These are phyloP conservation scores for Cystobasidiopsis lactophilus DNA, from an alignment of 768 basidiomycete genomes.

Conservation along the genomic window DNA sequence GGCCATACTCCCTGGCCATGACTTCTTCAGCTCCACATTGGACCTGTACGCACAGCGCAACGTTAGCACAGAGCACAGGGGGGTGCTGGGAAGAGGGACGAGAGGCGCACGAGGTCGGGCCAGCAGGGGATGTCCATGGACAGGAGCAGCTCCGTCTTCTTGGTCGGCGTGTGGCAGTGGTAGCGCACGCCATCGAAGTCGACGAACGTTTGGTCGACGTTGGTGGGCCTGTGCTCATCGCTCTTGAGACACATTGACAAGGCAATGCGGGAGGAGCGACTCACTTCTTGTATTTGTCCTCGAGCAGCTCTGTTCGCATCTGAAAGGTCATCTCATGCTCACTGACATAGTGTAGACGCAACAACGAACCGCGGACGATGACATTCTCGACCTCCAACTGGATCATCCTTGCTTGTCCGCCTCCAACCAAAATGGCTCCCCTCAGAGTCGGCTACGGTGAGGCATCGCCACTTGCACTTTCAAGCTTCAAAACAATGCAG, in stretches of 20 bases:
- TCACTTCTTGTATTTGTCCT: slow-evolving; percentile 69
- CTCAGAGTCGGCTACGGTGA: neutral
- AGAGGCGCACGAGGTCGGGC: slow-evolving; percentile 48
- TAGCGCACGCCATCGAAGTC: slow-evolving; percentile 95
- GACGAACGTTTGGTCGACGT: slow-evolving; percentile 85
- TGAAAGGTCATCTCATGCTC: too few species aligned
- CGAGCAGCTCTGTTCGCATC: slow-evolving; percentile 41
- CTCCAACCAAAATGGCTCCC: neutral
- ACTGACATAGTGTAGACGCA: too few species aligned
- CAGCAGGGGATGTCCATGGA: slow-evolving; percentile 92
- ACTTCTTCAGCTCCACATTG: slow-evolving; percentile 59
- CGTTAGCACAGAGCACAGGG: neutral
- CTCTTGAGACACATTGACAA: too few species aligned
- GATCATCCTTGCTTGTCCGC: neutral
- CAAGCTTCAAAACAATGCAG: too few species aligned
- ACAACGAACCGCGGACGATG: too few species aligned
- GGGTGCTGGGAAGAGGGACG: neutral
- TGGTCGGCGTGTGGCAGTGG: slow-evolving; percentile 67
- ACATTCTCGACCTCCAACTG: too few species aligned
- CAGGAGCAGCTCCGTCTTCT: slow-evolving; percentile 52
- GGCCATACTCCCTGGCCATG: slow-evolving; percentile 60
- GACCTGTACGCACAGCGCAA: neutral
- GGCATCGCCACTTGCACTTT: too few species aligned
- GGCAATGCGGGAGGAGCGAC: slow-evolving; percentile 20
- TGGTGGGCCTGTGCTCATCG: slow-evolving; percentile 57